phyloP scores from a whole-genome alignment of 768 basidiomycete genomes.

The Glaciozyma martinii region DNA sequence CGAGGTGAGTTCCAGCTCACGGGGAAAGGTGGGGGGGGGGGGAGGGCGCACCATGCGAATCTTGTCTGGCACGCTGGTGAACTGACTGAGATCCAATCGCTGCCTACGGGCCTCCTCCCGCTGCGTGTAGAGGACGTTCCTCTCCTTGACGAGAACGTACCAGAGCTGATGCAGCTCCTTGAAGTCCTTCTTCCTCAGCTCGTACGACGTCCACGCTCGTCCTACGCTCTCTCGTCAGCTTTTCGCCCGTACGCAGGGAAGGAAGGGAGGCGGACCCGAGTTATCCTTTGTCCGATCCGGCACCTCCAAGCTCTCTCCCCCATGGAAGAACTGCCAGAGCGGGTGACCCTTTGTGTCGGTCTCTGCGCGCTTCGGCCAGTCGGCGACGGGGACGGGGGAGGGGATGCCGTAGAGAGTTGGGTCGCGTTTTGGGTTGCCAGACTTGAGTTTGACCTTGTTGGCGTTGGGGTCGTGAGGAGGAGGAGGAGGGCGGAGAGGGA shows the following conservation, averaged over 20 bases:
- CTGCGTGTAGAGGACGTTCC: constrained; percentile 84
- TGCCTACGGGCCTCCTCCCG: constrained; percentile 63
- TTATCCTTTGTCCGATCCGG: constrained; percentile 26
- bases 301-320: constrained; percentile 21
- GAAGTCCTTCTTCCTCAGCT: constrained; percentile 84
- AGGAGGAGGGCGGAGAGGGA: no score
- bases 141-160: constrained; percentile 81
- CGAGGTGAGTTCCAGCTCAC: no score
- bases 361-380: constrained; percentile 13
- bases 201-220: constrained; percentile 74
- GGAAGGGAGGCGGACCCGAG: constrained; percentile 7
- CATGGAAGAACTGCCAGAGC: constrained; percentile 36
- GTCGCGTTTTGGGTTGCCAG: constrained; percentile 31
- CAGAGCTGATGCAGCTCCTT: constrained; percentile 87
- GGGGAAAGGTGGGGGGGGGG: neutral
- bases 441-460: neutral
- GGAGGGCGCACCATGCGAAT: constrained; percentile 19
- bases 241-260: neutral
- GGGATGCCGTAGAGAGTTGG: constrained; percentile 30
- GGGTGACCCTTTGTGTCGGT: constrained; percentile 30
- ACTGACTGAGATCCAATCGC: constrained; percentile 38
- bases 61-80: constrained; percentile 28
- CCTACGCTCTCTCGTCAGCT: constrained; percentile 46
- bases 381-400: neutral
- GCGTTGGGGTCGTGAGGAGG: no score